These are phyloP conservation scores for Zygosaccharomyces pseudobailii DNA, from an alignment of 1,139 yeast genomes.

Conservation along the genomic window DNA sequence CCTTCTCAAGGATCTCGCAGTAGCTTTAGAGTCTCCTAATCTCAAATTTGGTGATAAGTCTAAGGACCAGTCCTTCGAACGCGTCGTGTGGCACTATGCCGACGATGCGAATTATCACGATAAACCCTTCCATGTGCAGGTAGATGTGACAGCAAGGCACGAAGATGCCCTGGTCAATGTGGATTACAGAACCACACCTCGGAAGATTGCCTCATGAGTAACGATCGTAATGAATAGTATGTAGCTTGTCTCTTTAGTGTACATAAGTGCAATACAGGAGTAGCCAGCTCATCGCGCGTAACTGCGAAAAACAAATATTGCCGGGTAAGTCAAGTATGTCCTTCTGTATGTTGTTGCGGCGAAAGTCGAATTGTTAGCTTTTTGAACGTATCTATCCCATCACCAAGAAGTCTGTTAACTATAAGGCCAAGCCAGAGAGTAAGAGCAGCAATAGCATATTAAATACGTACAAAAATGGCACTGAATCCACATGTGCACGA, in stretches of 20 bases:
- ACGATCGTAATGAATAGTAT: not conserved
- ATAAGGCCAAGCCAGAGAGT: too few relatives aligned
- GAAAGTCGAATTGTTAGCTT: not conserved
- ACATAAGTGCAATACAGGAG: not conserved
- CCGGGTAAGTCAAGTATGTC: too few relatives aligned
- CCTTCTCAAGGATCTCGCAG: constrained; percentile 59
- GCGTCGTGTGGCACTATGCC: constrained; percentile 50
- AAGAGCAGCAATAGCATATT: not conserved
- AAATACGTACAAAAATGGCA: constrained; percentile 13
- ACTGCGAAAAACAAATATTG: not conserved
- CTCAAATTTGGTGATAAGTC: constrained; percentile 50
- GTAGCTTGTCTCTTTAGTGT: too few relatives aligned
- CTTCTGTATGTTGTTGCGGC: not conserved
- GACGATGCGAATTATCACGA: constrained; percentile 46
- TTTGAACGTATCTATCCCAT: too few relatives aligned
- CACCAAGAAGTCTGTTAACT: too few relatives aligned
- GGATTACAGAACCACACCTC: constrained; percentile 45
- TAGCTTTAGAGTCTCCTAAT: constrained; percentile 51
- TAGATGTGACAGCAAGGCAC: constrained; percentile 54
- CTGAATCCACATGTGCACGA: constrained; percentile 28
- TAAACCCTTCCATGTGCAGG: constrained; percentile 49
- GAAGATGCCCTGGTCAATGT: constrained; percentile 59
- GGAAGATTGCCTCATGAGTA: constrained; percentile 2
- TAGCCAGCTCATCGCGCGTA: not conserved
- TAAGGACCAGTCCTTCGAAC: constrained; percentile 44